Evolutionary conservation across 495 filamentous ascomycete species (phyloP).

Genomic region (Evernia prunastri): DNA sequence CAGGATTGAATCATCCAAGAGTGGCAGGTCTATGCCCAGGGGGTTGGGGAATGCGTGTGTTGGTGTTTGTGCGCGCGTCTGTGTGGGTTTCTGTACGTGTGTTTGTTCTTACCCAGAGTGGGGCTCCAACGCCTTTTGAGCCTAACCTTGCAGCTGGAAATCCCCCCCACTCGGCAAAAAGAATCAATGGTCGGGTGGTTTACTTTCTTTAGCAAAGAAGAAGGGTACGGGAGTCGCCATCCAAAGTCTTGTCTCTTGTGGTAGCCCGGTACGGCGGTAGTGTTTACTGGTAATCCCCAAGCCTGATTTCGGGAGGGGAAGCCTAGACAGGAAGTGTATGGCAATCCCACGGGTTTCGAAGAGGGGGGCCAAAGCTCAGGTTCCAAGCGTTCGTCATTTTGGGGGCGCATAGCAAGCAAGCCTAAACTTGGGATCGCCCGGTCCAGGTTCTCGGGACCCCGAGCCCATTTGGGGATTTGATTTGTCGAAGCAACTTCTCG

Average conservation of each 20-base stretch:
- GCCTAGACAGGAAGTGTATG: background rate
- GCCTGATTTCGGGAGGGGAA: background rate
- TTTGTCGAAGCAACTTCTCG: background rate
- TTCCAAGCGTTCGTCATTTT: background rate
- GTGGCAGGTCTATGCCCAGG: background rate
- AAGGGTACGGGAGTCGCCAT: background rate
- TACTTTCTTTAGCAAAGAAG: background rate
- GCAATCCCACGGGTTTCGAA: background rate
- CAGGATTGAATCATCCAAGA: background rate
- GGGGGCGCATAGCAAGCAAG: conserved; percentile 3
- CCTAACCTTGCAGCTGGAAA: background rate
- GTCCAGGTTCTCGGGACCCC: background rate
- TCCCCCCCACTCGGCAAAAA: background rate
- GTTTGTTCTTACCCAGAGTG: background rate
- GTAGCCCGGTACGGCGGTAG: background rate
- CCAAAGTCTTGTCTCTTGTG: background rate
- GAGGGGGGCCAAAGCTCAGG: background rate
- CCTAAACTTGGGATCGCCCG: background rate
- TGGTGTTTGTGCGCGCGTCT: too few species aligned
- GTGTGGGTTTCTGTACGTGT: background rate
- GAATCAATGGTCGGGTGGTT: background rate
- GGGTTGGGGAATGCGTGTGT: too few species aligned
- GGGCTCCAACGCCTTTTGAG: background rate
- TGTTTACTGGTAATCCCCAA: background rate
- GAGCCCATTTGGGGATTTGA: background rate